Percentiles rank a stretch among this genome's conserved stretches.
Evolutionary conservation across 1,284 basidiomycete genomes (phyloP).

Genomic region (Peniophora sp.): DNA sequence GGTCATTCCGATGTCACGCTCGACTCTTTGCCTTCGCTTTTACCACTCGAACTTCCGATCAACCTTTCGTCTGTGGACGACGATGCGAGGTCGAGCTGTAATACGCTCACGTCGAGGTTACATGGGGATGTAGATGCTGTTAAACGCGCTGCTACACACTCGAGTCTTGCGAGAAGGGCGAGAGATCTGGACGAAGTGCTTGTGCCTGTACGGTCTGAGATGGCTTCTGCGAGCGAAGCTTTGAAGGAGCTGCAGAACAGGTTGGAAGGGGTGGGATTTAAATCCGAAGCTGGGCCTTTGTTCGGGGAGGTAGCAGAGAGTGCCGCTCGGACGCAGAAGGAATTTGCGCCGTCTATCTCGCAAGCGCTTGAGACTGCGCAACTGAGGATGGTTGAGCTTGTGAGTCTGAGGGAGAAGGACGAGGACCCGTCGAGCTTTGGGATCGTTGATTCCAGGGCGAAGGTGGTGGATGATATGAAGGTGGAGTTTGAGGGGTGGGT

Average conservation of each 20-base stretch:
- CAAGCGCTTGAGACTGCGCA: not conserved
- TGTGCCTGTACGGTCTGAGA: conserved; percentile 24
- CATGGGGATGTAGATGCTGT: conserved; percentile 46
- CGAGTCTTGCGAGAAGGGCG: conserved; percentile 45
- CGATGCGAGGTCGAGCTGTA: conserved; percentile 62
- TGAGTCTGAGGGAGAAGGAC: conserved; percentile 21
- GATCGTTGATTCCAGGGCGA: conserved; percentile 38
- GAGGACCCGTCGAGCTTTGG: conserved; percentile 33
- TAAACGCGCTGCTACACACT: conserved; percentile 35
- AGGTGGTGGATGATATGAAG: conserved; percentile 41
- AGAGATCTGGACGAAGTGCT: conserved; percentile 43
- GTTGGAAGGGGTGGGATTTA: conserved; percentile 7
- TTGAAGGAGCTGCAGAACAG: conserved; percentile 26
- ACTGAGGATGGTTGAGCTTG: not conserved
- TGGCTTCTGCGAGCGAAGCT: conserved; percentile 31
- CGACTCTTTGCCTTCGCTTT: conserved; percentile 22
- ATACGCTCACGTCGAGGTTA: conserved; percentile 57
- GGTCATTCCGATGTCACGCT: conserved; percentile 27
- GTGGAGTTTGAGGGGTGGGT: conserved; percentile 39
- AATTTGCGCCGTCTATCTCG: not conserved
- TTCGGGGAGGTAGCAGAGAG: not conserved
- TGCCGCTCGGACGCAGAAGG: conserved; percentile 12
- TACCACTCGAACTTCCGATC: conserved; percentile 40
- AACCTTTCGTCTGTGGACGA: conserved; percentile 58
- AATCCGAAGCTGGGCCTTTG: not conserved